Conservation (phyloP, 2,329 filamentous ascomycete species). For the Chlorencoelia australis region DNA sequence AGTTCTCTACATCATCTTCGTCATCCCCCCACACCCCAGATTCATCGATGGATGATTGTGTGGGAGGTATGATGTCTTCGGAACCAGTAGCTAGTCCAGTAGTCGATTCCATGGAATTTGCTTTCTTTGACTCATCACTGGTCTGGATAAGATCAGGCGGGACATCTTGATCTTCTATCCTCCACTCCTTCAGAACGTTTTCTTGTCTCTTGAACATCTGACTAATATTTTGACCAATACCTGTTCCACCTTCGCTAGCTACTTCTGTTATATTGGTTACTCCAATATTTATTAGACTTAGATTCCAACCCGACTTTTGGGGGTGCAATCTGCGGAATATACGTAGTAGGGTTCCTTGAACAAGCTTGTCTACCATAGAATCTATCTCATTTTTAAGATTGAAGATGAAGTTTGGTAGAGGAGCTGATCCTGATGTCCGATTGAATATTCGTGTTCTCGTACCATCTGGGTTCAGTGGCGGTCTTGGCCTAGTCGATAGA, state of each 20-base stretch:
- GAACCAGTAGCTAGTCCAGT: conserved; percentile 15
- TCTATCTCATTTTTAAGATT: conserved; percentile 47
- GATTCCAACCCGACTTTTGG: conserved; percentile 56
- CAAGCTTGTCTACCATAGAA: conserved; percentile 55
- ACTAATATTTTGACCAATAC: conserved; percentile 64
- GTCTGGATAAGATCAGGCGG: conserved; percentile 18
- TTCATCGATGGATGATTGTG: conserved; percentile 18
- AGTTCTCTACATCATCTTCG: conserved; percentile 16
- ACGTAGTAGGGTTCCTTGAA: conserved; percentile 55
- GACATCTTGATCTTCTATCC: conserved; percentile 37
- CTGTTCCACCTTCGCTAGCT: conserved; percentile 34
- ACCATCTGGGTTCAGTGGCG: conserved; percentile 40
- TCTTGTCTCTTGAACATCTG: conserved; percentile 75
- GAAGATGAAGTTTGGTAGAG: conserved; percentile 67
- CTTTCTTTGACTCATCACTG: not conserved
- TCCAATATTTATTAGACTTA: conserved; percentile 78
- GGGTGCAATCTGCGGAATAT: conserved; percentile 68
- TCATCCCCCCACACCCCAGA: conserved; percentile 19
- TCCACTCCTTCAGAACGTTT: conserved; percentile 57
- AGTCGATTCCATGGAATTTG: conserved; percentile 21
- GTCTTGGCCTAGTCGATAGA: conserved; percentile 62
- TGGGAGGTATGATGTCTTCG: conserved; percentile 19
- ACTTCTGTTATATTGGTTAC: conserved; percentile 70
- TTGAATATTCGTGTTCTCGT: conserved; percentile 49
- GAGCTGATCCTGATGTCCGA: conserved; percentile 65